Conservation (phyloP, 805 yeast genomes). For the Suhomyces sp. region DNA sequence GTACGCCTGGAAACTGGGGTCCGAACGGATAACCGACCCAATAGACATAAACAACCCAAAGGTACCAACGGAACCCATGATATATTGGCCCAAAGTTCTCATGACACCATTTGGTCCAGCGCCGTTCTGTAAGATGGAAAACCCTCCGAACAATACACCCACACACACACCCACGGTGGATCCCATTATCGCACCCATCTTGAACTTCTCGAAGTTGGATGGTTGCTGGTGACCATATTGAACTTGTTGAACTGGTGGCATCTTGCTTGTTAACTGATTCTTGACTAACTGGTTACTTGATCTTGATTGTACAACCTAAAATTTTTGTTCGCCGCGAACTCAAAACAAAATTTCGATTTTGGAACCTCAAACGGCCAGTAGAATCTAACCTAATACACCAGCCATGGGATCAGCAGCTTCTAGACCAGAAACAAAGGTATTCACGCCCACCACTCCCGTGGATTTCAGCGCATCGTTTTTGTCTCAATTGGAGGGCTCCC, state of each 20-base stretch:
- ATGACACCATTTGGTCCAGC: conserved; percentile 98
- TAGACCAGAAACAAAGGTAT: conserved; percentile 63
- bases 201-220: conserved; percentile 91
- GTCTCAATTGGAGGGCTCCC: conserved; percentile 57
- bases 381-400: background rate
- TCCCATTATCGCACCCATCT: conserved; percentile 99
- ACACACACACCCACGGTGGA: conserved; percentile 88
- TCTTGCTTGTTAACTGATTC: conserved; percentile 10
- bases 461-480: conserved; percentile 64
- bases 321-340: background rate
- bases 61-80: conserved; percentile 94
- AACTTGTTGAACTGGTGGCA: conserved; percentile 71
- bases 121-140: conserved; percentile 85
- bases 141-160: conserved; percentile 92
- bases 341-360: background rate
- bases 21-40: conserved; percentile 89
- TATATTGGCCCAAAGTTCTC: conserved; percentile 95
- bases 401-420: conserved; percentile 60
- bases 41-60: conserved; percentile 96
- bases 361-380: background rate
- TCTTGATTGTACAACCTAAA: background rate
- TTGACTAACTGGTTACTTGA: background rate
- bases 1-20: conserved; percentile 33
- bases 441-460: conserved; percentile 64
- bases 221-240: conserved; percentile 59